phyloP scores from a whole-genome alignment of 2,329 filamentous ascomycete genomes.

The Aspergillus terreus region DNA sequence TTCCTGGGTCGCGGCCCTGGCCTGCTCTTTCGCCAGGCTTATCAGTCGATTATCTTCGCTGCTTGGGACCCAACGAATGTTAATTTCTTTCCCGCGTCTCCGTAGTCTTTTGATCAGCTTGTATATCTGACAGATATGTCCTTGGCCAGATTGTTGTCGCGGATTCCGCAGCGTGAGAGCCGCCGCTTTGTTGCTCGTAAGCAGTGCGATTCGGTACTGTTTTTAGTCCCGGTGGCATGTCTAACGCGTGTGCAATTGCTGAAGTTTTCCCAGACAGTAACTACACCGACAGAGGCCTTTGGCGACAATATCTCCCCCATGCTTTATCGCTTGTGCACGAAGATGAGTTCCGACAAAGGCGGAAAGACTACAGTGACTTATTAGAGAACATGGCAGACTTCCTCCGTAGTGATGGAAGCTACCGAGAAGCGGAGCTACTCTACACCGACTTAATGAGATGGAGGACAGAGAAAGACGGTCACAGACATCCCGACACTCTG shows the following conservation, averaged over 20 bases:
- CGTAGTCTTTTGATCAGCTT: constrained; percentile 18
- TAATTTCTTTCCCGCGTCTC: constrained; percentile 18
- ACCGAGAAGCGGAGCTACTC: too few species aligned
- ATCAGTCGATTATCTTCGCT: constrained; percentile 12
- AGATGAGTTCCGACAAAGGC: too few species aligned
- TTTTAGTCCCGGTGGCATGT: constrained; percentile 15
- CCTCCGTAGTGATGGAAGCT: too few species aligned
- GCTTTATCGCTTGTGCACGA: too few species aligned
- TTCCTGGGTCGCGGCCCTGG: constrained; percentile 16
- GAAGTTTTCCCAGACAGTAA: too few species aligned
- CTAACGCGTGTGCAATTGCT: constrained; percentile 19
- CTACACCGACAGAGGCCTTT: too few species aligned
- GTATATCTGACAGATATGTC: constrained; percentile 18
- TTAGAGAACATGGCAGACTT: too few species aligned
- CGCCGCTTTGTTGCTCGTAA: constrained; percentile 22
- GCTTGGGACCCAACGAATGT: constrained; percentile 15
- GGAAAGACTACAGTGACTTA: too few species aligned
- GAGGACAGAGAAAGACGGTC: too few species aligned
- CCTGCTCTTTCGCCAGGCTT: constrained; percentile 19
- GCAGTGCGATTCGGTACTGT: constrained; percentile 16
- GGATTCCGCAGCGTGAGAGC: constrained; percentile 19
- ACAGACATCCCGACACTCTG: too few species aligned
- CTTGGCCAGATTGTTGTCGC: constrained; percentile 19
- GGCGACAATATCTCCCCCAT: too few species aligned
- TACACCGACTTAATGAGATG: too few species aligned